Base-by-base conservation (phyloP, 2,329 filamentous ascomycete species). In the Epichloe elymi region DNA sequence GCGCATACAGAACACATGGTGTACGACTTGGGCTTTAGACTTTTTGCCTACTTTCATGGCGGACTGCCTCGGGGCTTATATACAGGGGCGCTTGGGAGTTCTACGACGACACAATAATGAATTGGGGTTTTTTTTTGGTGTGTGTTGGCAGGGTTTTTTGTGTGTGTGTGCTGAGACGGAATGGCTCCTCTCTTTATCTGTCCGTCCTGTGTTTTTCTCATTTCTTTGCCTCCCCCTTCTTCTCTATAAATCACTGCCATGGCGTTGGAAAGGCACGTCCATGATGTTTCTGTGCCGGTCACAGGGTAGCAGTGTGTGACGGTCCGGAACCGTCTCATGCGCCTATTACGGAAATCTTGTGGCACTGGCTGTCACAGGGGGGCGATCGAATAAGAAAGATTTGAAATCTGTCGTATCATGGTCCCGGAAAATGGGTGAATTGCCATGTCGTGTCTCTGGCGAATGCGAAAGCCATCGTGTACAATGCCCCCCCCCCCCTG, bases 291-390 rank as follows among this genome's bases (percentile, higher is more conserved):
- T 53, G 48, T 45, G 48, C 51, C 30, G 49, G 51, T 10, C 43
- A 30, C 48, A 26, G 47, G 41, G 42, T 15, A 42, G 23, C 4
- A 23, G 19, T 12, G 5, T 42, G 30, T 12, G 14, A 40, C 37
- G 52, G 45, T 53, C 41, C n/a, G 49, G 49, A 53, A 53, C 43
- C 38, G 30, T 53, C 19, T 8, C 20, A 43, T 45, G 38, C 10
- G 23, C 37, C 17, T 23, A 37, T n/a, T 33, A 23, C 30, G n/a
- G 20, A 40, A 40, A 11, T 19, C 33, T 50, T 43, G 39, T 47
- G 48, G 36, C 44, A 51, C 49, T 42, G 49, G 41, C 19, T 51
- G 49, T 36, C 49, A 42, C 36, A n/a, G 1, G 26, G 4, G 35
- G 42, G 15, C 36, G 26, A 41, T 19, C 14, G 5, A 48, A 46